Base-by-base conservation (phyloP, 768 basidiomycete genomes). In the Phylloporus scabripes region DNA sequence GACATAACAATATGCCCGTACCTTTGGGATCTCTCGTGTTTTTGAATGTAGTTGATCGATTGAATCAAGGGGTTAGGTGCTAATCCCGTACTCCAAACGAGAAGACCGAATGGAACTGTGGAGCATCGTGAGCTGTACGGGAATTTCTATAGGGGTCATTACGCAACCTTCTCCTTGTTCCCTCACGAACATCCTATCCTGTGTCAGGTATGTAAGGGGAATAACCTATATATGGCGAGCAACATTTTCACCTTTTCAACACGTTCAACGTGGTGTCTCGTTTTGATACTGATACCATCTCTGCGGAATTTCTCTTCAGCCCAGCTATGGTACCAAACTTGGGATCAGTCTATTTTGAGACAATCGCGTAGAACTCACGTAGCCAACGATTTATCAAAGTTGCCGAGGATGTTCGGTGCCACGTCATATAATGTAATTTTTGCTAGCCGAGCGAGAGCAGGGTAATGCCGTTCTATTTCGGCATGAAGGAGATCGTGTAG, bases 51-150 rank as follows among this genome's bases (percentile, higher is more conserved):
- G 7, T 69, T 64, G 41, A 90, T 77, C 0, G 77, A 73, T 51
- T 76, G 67, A 45, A 92, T 76, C 23, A 93, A 70, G 7, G 92
- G 90, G 61, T 92, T 93, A 4, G 88, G 81, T 5, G 87, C 77
- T 3, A 93, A 72, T 2, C 91, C 92, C 2, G 92, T 93, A 52
- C 83, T 85, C 91, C 91, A 93, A 14, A 93, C 88, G 10, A 90
- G 76, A 18, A 93, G 70, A 21, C 92, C 90, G 63, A 85, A 88
- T 6, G 80, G 82, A 32, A 90, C 89, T 89, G 51, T 11, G 51
- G 42, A 43, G 48, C 45, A 32, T 45, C 51, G 12, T 53, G 40
- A 50, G 54, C 8, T 17, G 14, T 17, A 42, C 45, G 20, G 42
- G 11, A 38, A 56, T 36, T 39, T 44, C 23, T 26, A 37, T 32